Conservation (phyloP, 345 rosid species). For the Boechera divaricarpa region DNA sequence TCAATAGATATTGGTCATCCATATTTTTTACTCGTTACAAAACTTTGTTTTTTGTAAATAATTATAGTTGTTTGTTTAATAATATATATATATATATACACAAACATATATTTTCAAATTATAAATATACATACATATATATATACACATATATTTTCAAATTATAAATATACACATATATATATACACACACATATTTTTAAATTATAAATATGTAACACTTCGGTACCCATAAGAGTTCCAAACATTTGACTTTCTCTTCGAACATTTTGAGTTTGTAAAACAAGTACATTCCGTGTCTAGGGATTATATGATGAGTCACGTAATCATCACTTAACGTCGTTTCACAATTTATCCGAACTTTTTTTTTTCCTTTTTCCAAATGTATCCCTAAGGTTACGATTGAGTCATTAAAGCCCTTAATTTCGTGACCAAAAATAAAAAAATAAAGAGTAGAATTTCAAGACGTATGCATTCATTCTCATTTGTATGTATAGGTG, state of each 20-base stretch:
- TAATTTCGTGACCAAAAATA: background rate
- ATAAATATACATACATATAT: too few species aligned
- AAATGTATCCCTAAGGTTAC: constrained; percentile 10
- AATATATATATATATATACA: too few species aligned
- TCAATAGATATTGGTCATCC: too few species aligned
- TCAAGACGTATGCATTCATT: constrained; percentile 27
- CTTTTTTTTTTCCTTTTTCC: background rate
- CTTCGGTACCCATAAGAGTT: background rate
- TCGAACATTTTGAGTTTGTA: constrained; percentile 9
- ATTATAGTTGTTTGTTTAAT: too few species aligned
- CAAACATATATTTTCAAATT: too few species aligned
- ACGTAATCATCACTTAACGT: constrained; percentile 36
- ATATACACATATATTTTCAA: too few species aligned
- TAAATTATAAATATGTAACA: background rate
- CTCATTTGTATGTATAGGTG: constrained; percentile 31
- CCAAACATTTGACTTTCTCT: constrained; percentile 23
- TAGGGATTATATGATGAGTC: constrained; percentile 40
- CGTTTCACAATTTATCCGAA: constrained; percentile 4
- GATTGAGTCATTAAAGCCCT: constrained; percentile 11
- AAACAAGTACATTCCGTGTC: constrained; percentile 32
- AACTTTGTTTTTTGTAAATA: too few species aligned
- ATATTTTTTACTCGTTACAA: too few species aligned
- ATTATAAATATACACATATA: too few species aligned
- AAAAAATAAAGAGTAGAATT: constrained; percentile 6
- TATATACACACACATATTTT: too few species aligned